Evolutionary conservation across 2,329 filamentous ascomycete species (phyloP).

Genomic region (Myriosclerotinia scirpicola): DNA sequence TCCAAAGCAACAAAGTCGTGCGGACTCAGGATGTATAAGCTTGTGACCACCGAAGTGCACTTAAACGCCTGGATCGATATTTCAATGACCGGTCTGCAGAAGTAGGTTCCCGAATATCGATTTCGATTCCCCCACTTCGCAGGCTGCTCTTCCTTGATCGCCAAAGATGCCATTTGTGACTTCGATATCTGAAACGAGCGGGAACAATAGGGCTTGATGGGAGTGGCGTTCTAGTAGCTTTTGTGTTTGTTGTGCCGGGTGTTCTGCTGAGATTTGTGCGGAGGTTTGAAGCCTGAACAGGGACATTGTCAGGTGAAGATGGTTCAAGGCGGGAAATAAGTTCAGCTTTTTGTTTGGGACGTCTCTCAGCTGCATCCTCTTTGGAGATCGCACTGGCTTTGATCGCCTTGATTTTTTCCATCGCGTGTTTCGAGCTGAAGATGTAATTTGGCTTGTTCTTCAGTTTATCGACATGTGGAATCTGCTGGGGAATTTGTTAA

Average conservation of each 20-base stretch:
- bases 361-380: neutral
- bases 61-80: neutral
- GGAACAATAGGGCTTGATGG: neutral
- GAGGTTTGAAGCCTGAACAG: neutral
- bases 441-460: neutral
- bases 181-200: neutral
- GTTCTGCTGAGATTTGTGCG: neutral
- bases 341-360: neutral
- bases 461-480: rapidly evolving
- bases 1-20: neutral
- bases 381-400: neutral
- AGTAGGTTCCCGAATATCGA: neutral
- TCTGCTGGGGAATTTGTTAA: neutral
- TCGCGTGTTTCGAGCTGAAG: neutral
- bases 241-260: neutral
- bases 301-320: neutral
- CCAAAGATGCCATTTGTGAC: neutral
- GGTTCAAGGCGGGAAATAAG: neutral
- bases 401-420: neutral
- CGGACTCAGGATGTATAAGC: neutral
- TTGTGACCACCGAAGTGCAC: slow-evolving; percentile 3
- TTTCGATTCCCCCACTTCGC: neutral
- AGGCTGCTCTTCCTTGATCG: neutral
- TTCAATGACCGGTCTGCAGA: neutral
- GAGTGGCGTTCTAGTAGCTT: neutral